Base-by-base conservation (phyloP, 768 basidiomycete genomes). In the Boletus reticuloceps region DNA sequence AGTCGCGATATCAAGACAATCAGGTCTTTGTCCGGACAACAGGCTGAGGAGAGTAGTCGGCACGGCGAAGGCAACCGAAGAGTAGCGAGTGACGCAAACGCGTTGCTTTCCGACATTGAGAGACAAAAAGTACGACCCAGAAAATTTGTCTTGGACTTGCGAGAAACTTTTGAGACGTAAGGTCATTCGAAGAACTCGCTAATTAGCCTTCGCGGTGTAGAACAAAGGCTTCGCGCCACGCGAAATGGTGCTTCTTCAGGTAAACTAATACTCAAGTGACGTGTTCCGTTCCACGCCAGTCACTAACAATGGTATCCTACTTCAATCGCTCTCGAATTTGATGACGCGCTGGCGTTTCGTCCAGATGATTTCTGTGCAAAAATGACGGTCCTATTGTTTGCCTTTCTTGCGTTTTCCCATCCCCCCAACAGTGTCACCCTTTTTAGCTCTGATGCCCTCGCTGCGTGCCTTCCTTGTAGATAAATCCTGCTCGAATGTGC, bases 11-110 rank as follows among this genome's bases (percentile, higher is more conserved):
- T 74, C 9, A 91, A 73, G 27, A 85, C 74, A 5, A 91, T 72
- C 40, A 92, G 75, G 69, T 93, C 91, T 69, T 92, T 93, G 74
- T 92, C 91, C 10, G 90, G 89, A 68, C 91, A 91, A 63, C 90
- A 91, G 45, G 90, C 82, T 20, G 84, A 79, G 11, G 74, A 54
- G 25, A 88, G 70, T 31, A 91, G 62, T 39, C 85, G 82, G 51
- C 81, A 81, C 31, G 81, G 74, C 8, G 81, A 73, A 7, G 85
- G 81, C 13, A 90, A 70, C 41, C 77, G 78, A 31, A 88, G 67
- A 32, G 75, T 77, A 22, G 83, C 82, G 51, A 91, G 75, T 31
- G 82, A 64, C 41, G 69, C 72, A 63, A 87, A 87, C 3, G 82
- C 75, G 50, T 77, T 78, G 39, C 65, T 56, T 49, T 75, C 72